Conservation (phyloP, 106 monocot species). For the Amphibolis antarctica region DNA sequence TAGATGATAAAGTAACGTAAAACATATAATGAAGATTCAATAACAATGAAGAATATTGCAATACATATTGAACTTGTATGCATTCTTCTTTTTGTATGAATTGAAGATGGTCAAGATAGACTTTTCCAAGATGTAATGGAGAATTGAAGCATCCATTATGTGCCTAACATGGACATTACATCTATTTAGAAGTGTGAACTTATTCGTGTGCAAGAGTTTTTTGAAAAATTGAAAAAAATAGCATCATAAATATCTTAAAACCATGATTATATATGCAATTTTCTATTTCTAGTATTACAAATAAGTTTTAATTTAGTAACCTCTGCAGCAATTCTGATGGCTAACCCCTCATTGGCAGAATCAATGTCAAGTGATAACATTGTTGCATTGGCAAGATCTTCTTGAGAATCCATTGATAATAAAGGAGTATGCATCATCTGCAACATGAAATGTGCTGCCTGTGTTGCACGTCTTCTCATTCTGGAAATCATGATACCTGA, state of each 20-base stretch:
- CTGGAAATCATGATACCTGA: slow-evolving; percentile 29
- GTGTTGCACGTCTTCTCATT: slow-evolving; percentile 58
- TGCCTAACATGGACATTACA: no score
- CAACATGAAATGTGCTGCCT: slow-evolving; percentile 71
- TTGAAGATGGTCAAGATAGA: no score
- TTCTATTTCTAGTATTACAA: no score
- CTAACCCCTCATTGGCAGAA: slow-evolving; percentile 69
- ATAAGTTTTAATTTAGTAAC: no score
- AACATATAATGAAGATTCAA: no score
- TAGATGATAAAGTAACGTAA: no score
- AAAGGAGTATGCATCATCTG: slow-evolving; percentile 88
- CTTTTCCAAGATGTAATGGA: no score
- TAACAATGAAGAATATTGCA: neutral
- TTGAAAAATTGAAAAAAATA: no score
- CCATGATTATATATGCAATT: neutral
- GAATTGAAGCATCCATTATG: no score
- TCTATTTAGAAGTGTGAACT: no score
- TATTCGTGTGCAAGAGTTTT: no score
- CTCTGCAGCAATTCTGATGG: slow-evolving; percentile 81
- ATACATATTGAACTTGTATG: neutral
- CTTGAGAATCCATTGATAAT: slow-evolving; percentile 27
- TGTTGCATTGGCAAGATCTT: slow-evolving; percentile 16
- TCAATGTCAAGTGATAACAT: slow-evolving; percentile 30
- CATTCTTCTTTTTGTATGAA: neutral
- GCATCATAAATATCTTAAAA: no score